phyloP scores from a whole-genome alignment of 768 basidiomycete species.

The Gyrodon lividus region DNA sequence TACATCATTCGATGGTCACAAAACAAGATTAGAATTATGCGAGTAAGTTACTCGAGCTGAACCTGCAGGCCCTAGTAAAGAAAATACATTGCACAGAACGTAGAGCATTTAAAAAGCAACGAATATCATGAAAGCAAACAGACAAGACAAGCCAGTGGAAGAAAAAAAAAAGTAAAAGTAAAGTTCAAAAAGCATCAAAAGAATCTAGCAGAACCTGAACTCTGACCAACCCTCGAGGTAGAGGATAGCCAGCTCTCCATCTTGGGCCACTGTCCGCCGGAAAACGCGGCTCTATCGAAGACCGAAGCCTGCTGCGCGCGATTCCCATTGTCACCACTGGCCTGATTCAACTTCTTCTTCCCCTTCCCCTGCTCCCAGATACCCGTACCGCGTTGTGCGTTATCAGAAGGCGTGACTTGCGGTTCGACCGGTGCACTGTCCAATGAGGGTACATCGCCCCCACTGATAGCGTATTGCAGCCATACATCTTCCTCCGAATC shows the following conservation, averaged over 20 bases:
- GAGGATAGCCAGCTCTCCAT: constrained; percentile 35
- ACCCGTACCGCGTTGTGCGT: constrained; percentile 5
- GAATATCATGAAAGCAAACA: constrained; percentile 6
- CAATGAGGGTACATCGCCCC: constrained; percentile 19
- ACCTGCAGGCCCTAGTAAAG: constrained; percentile 24
- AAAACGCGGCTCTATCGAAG: constrained; percentile 27
- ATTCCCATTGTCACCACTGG: constrained; percentile 17
- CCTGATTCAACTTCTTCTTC: constrained; percentile 19
- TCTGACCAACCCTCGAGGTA: constrained; percentile 28
- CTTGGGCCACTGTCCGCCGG: constrained; percentile 33
- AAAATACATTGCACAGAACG: constrained; percentile 27
- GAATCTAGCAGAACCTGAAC: constrained; percentile 30
- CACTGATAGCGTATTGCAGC: constrained; percentile 32
- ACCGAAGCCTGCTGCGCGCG: constrained; percentile 24
- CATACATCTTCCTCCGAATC: constrained; percentile 23
- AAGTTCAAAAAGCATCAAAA: constrained; percentile 20
- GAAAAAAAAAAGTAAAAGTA: neutral
- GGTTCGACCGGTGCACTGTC: constrained; percentile 6
- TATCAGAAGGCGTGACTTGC: neutral
- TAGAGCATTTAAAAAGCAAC: constrained; percentile 9
- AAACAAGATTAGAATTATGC: constrained; percentile 30
- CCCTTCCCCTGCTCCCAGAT: constrained; percentile 26
- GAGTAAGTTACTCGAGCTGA: constrained; percentile 33
- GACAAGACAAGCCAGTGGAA: neutral
- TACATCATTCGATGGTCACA: constrained; percentile 11